Conservation (phyloP, 2,329 filamentous ascomycete genomes). For the Dryadomyces quercivorus region DNA sequence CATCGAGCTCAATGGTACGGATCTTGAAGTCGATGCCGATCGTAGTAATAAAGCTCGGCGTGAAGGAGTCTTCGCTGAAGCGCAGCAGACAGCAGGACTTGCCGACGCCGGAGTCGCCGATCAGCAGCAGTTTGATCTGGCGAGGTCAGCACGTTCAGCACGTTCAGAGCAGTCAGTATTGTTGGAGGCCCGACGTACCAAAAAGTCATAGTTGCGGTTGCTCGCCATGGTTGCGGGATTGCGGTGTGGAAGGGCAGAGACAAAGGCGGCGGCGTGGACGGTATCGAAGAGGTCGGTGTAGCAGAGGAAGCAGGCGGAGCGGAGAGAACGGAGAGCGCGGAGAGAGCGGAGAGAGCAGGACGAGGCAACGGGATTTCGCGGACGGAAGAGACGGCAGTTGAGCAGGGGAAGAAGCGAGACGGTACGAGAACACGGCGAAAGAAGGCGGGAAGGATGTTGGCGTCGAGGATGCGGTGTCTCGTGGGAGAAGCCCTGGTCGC, state of each 20-base stretch:
- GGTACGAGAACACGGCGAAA: too few relatives aligned
- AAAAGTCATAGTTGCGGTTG: conserved; percentile 97
- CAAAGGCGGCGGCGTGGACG: not conserved
- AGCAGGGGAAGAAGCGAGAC: too few relatives aligned
- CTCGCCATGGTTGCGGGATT: conserved; percentile 60
- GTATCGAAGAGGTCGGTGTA: not conserved
- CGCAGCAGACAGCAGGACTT: conserved; percentile 95
- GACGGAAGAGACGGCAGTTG: too few relatives aligned
- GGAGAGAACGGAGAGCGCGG: not conserved
- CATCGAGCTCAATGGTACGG: conserved; percentile 94
- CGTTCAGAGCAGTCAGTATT: conserved; percentile 9
- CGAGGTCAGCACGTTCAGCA: too few relatives aligned
- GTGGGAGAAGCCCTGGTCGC: too few relatives aligned
- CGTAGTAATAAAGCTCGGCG: conserved; percentile 94
- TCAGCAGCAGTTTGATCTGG: conserved; percentile 92
- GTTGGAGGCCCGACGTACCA: conserved; percentile 40
- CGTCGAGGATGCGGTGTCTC: too few relatives aligned
- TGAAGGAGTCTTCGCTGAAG: conserved; percentile 97
- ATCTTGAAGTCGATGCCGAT: conserved; percentile 99
- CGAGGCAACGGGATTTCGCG: too few relatives aligned
- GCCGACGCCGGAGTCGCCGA: conserved; percentile 91
- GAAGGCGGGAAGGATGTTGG: too few relatives aligned
- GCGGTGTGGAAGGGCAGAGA: not conserved
- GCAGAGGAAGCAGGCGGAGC: not conserved
- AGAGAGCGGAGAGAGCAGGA: too few relatives aligned